Conservation (phyloP, 345 rosid genomes). For the Euclidium syriacum region DNA sequence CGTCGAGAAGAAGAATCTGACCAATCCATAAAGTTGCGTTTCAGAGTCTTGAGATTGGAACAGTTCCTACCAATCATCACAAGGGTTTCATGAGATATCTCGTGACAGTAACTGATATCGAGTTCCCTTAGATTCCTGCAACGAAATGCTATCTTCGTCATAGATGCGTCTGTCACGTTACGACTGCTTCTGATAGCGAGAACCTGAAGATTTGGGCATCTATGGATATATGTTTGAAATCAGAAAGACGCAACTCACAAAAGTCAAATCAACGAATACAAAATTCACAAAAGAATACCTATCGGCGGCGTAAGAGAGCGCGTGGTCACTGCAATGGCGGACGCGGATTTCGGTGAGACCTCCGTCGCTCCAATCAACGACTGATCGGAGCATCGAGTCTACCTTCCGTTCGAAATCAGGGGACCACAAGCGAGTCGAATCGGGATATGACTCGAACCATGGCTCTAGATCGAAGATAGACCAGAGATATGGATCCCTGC, state of each 20-base stretch:
- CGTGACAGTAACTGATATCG: conserved; percentile 76
- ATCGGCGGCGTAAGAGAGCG: conserved; percentile 54
- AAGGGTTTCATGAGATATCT: conserved; percentile 66
- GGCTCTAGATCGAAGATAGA: conserved; percentile 57
- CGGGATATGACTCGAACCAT: conserved; percentile 47
- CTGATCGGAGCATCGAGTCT: conserved; percentile 67
- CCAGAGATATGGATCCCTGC: conserved; percentile 68
- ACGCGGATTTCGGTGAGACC: conserved; percentile 52
- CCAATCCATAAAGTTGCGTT: conserved; percentile 74
- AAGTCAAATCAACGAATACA: no score
- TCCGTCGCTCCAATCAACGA: conserved; percentile 57
- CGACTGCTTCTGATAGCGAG: conserved; percentile 64
- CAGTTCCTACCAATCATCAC: conserved; percentile 60
- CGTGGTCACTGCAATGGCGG: conserved; percentile 76
- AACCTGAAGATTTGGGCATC: conserved; percentile 62
- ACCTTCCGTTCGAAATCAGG: conserved; percentile 60
- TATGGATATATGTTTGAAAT: conserved; percentile 16
- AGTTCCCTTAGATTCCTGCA: conserved; percentile 56
- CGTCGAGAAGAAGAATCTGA: conserved; percentile 69
- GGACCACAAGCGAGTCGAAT: conserved; percentile 56
- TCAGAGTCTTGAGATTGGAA: conserved; percentile 50
- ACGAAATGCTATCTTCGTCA: conserved; percentile 50
- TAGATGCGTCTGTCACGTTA: conserved; percentile 62
- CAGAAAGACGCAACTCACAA: no score
- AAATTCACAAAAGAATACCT: no score